A percentile compares a stretch with the other conserved stretches of the same genome.
phyloP scores from a whole-genome alignment of 2,329 filamentous ascomycete genomes.

The Colletotrichum trifolii region DNA sequence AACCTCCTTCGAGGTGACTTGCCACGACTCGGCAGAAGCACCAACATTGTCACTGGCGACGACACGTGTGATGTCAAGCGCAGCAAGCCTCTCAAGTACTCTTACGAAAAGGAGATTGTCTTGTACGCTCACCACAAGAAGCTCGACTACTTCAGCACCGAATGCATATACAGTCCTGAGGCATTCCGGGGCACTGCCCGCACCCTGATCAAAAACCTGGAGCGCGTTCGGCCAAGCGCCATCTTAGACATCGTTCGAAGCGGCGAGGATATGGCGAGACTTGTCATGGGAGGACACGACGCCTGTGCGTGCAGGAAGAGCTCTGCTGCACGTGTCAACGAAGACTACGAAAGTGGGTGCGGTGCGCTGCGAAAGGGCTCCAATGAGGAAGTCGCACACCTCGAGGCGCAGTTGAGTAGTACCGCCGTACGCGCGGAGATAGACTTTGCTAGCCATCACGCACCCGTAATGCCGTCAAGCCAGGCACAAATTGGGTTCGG shows the following conservation, averaged over 20 bases:
- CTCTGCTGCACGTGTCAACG: slow-evolving; percentile 54
- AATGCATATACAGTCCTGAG: slow-evolving; percentile 98
- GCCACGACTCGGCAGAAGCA: slow-evolving; percentile 86
- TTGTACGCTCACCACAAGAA: slow-evolving; percentile 97
- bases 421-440: slow-evolving; percentile 75
- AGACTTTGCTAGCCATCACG: slow-evolving; percentile 63
- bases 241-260: slow-evolving; percentile 95
- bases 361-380: slow-evolving; percentile 65
- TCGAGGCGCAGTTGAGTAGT: slow-evolving; percentile 78
- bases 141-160: slow-evolving; percentile 97
- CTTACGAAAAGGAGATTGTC: slow-evolving; percentile 99
- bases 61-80: slow-evolving; percentile 88
- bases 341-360: slow-evolving; percentile 61
- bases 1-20: slow-evolving; percentile 92
- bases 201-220: slow-evolving; percentile 92
- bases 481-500: not conserved
- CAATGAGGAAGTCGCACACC: slow-evolving; percentile 82
- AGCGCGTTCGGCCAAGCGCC: slow-evolving; percentile 91
- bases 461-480: not conserved
- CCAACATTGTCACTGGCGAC: slow-evolving; percentile 86
- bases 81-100: slow-evolving; percentile 97
- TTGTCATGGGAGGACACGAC: slow-evolving; percentile 74
- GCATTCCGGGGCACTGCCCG: slow-evolving; percentile 94
- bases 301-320: slow-evolving; percentile 55
- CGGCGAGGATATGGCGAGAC: slow-evolving; percentile 92